These are phyloP conservation scores for Syzygium grande DNA, from an alignment of 345 rosid genomes.

Conservation along the genomic window DNA sequence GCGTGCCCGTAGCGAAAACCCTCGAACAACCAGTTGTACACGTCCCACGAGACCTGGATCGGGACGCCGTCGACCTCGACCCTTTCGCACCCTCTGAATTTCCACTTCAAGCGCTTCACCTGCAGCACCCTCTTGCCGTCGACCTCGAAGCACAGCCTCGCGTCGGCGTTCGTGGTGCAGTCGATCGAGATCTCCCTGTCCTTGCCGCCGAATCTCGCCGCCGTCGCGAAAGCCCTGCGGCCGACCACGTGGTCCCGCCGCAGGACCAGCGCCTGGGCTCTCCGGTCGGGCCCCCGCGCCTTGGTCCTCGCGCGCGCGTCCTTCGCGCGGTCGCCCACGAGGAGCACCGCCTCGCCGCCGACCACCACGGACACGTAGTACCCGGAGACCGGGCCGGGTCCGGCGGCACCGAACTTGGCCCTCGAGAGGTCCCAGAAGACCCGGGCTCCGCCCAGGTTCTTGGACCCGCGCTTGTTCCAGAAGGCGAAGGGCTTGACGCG, in stretches of 20 bases:
- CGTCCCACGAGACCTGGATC: conserved; percentile 85
- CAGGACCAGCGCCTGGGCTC: conserved; percentile 38
- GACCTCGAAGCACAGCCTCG: conserved; percentile 43
- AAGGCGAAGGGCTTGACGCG: conserved; percentile 52
- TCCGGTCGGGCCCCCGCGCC: conserved; percentile 15
- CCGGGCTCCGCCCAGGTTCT: conserved; percentile 14
- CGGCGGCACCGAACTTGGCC: conserved; percentile 58
- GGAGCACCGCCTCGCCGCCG: conserved; percentile 47
- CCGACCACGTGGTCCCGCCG: conserved; percentile 70
- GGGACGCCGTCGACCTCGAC: conserved; percentile 65
- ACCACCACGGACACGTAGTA: conserved; percentile 64
- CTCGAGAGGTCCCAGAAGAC: conserved; percentile 71
- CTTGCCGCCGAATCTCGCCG: conserved; percentile 63
- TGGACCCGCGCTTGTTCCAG: conserved; percentile 79
- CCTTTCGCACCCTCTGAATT: conserved; percentile 77
- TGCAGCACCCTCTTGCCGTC: conserved; percentile 46
- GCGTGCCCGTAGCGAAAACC: conserved; percentile 33
- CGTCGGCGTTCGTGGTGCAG: conserved; percentile 43
- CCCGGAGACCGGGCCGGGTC: conserved; percentile 74
- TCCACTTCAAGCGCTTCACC: conserved; percentile 74
- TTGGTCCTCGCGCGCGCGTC: conserved; percentile 48
- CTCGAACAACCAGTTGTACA: conserved; percentile 75
- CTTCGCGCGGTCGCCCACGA: conserved; percentile 58
- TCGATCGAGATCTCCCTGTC: conserved; percentile 61
- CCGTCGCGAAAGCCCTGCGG: conserved; percentile 44